Evolutionary conservation across 495 filamentous ascomycete species (phyloP).

Genomic region (Xylaria bambusicola): DNA sequence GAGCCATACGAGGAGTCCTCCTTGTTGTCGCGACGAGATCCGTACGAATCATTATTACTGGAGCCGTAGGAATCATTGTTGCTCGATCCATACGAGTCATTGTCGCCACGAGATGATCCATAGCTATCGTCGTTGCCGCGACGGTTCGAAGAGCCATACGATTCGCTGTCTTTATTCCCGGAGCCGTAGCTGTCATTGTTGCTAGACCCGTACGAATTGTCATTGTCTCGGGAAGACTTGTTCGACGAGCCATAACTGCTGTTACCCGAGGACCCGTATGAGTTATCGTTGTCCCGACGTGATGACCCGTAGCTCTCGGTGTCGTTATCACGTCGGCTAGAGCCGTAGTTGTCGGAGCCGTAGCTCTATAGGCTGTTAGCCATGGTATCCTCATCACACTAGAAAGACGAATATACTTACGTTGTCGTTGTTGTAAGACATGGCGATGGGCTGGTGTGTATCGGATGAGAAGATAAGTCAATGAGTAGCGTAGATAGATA

Average conservation of each 20-base stretch:
- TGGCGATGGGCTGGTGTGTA: constrained; percentile 19
- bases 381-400: background rate
- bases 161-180: constrained; percentile 17
- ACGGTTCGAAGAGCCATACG: constrained; percentile 21
- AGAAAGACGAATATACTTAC: constrained; percentile 10
- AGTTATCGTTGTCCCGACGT: constrained; percentile 20
- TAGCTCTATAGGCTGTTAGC: constrained; percentile 27
- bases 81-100: constrained; percentile 17
- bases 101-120: constrained; percentile 20
- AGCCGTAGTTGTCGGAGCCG: constrained; percentile 20
- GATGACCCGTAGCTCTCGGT: too few relatives aligned
- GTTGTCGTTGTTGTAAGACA: constrained; percentile 33
- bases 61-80: constrained; percentile 27
- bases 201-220: too few relatives aligned
- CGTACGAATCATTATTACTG: constrained; percentile 22
- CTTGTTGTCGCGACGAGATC: constrained; percentile 10
- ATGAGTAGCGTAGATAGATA: background rate
- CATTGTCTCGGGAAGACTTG: too few relatives aligned
- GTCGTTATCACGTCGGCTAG: too few relatives aligned
- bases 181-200: constrained; percentile 3
- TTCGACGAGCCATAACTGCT: too few relatives aligned
- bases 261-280: constrained; percentile 10
- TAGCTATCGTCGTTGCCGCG: constrained; percentile 20
- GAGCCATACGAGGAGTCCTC: constrained; percentile 24
- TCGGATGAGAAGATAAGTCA: background rate